Evolutionary conservation across 2,329 filamentous ascomycete genomes (phyloP), one percentile per base, ranked within the genome.

Genomic region (Davidsoniella neocaledoniae): DNA sequence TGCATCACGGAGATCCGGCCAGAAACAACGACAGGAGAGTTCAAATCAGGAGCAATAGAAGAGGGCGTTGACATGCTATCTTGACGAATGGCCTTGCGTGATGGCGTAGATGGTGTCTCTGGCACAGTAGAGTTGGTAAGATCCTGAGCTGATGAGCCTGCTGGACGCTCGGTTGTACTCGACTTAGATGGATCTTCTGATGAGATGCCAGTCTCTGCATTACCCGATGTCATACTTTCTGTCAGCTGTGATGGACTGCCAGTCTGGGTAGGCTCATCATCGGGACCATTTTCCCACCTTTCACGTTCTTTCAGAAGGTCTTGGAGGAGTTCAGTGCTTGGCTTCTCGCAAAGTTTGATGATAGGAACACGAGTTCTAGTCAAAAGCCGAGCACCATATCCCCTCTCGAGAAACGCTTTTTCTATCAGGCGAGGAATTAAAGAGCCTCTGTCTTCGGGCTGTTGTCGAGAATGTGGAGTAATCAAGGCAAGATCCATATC

Each of bases 401-500:
- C 84, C 25, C 73, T 67, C 14, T 83, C 73, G 4, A 94, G 68
- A 10, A 94, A 72, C 2, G 75, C 76, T 60, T 81, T 83, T 59
- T 93, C 86, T 2, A 94, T 64, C 5, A 88, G 60, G 21, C 84
- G 74, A 1, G 86, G 86, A 50, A 91, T 79, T 1, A 73, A 68
- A 4, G 77, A 80, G 29, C 72, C 71, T 14, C 70, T 61, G 12
- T 68, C 67, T 54, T 77, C 71, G 2, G 72, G 69, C 47, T 73
- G 67, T 42, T 72, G 65, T 17, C 63, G 60, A 1, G 81, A 81
- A 45, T 71, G 64, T 3, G 75, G 76, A 1, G 83, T 81, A 4
- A 91, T 68, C 33, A 94, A 73, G 7, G 81, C 83, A 26, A 94
- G 73, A 62, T 95, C 88, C 81, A 94, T 86, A 58, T 94, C 87